Percentiles rank a stretch among this genome's conserved stretches.
Conservation (phyloP, 116 monocot genomes). For the Dioscorea cayenensis region DNA sequence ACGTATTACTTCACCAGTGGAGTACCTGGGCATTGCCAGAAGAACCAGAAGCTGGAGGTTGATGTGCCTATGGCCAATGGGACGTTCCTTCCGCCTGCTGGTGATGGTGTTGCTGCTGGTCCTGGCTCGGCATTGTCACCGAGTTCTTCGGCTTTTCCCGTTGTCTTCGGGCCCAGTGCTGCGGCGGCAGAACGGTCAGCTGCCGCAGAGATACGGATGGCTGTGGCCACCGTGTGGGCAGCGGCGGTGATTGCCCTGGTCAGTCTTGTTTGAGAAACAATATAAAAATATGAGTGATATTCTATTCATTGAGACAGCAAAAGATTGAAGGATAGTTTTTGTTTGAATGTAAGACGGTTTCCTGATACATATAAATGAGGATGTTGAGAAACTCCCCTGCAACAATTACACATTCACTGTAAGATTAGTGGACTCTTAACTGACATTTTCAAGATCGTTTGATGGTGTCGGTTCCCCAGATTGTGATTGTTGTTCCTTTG, state of each 20-base stretch:
- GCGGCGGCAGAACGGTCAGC: conserved; percentile 3
- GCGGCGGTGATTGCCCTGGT: neutral
- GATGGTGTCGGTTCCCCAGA: conserved; percentile 10
- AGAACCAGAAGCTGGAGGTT: conserved; percentile 64
- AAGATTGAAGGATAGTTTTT: too few species aligned
- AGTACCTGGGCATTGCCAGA: conserved; percentile 53
- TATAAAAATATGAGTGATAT: neutral
- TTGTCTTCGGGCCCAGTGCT: conserved; percentile 45
- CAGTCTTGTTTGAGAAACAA: neutral
- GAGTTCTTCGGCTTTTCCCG: conserved; percentile 17
- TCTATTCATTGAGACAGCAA: too few species aligned
- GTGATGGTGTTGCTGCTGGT: conserved; percentile 4
- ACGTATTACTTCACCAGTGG: conserved; percentile 70
- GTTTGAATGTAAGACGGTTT: too few species aligned
- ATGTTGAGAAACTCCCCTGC: too few species aligned
- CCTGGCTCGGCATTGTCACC: conserved; percentile 18
- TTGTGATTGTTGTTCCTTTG: conserved; percentile 8
- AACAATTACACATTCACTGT: too few species aligned
- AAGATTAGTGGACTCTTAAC: too few species aligned
- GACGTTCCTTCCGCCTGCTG: conserved; percentile 28
- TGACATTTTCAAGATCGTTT: conserved; percentile 8
- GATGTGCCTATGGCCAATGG: conserved; percentile 48
- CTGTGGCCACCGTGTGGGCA: neutral
- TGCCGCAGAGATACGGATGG: neutral
- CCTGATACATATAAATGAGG: too few species aligned